Conservation (phyloP, 805 yeast genomes). For the Saccharomycopsis capsularis region DNA sequence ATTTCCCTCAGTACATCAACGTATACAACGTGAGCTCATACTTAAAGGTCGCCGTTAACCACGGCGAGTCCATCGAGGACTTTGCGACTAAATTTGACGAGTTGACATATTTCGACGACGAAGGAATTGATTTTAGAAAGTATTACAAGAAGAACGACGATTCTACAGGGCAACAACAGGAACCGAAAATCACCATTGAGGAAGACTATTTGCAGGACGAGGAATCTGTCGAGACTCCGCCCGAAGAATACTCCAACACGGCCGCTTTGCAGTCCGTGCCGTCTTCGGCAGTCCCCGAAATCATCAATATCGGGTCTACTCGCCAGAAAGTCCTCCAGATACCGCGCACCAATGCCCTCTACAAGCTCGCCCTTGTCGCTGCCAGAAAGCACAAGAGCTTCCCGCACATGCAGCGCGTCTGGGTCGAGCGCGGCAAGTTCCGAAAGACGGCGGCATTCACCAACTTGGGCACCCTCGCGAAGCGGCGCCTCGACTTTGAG, state of each 20-base stretch:
- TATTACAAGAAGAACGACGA: too few species aligned
- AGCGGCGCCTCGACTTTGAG: constrained; percentile 46
- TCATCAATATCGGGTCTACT: not conserved
- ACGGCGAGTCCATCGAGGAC: constrained; percentile 30
- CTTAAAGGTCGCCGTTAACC: constrained; percentile 39
- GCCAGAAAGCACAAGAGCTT: constrained; percentile 50
- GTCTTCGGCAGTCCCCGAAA: not conserved
- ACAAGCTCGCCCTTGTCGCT: constrained; percentile 58
- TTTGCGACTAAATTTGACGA: constrained; percentile 32
- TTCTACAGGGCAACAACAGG: too few species aligned
- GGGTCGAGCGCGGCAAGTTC: constrained; percentile 75
- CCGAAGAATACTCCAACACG: too few species aligned
- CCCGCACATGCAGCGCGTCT: constrained; percentile 55
- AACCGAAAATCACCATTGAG: constrained; percentile 3
- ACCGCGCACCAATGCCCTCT: constrained; percentile 42
- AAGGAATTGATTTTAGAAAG: constrained; percentile 10
- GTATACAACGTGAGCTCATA: constrained; percentile 42
- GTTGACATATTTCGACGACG: constrained; percentile 32
- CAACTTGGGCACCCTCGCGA: constrained; percentile 29
- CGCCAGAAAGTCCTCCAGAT: constrained; percentile 22
- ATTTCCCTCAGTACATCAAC: constrained; percentile 38
- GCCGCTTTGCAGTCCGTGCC: not conserved
- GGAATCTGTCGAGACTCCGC: not conserved
- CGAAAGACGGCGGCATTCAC: constrained; percentile 51
- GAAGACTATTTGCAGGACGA: not conserved